Conservation (phyloP, 179 eudicot genomes). For the Vitellaria paradoxa region DNA sequence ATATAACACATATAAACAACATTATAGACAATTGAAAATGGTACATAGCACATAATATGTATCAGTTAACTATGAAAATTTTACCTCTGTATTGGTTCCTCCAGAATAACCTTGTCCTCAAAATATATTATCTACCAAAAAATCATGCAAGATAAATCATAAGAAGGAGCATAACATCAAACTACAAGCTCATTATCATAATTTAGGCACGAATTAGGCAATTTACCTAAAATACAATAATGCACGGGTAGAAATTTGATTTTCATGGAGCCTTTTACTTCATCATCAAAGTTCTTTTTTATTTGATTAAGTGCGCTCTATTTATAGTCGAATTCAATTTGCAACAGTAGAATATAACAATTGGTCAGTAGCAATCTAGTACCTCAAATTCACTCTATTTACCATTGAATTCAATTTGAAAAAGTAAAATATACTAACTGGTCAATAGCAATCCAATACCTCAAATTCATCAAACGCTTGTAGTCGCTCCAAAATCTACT, state of each 20-base stretch:
- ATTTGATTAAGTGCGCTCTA: neutral
- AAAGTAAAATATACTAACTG: too few relatives aligned
- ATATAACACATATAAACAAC: neutral
- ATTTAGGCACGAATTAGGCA: neutral
- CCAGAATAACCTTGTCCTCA: conserved; percentile 82
- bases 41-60: neutral
- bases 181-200: neutral
- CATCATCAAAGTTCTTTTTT: neutral
- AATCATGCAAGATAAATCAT: conserved; percentile 9
- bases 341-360: neutral
- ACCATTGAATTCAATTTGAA: too few relatives aligned
- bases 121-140: conserved; percentile 65
- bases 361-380: neutral
- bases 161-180: neutral
- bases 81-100: conserved; percentile 92
- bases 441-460: too few relatives aligned
- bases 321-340: neutral
- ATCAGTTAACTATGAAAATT: conserved; percentile 11
- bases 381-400: conserved; percentile 99
- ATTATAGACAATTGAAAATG: neutral
- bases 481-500: too few relatives aligned
- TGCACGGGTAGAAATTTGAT: neutral
- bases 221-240: neutral
- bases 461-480: too few relatives aligned
- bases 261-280: neutral